Evolutionary conservation across 2,329 filamentous ascomycete species (phyloP), one percentile per base, ranked within the genome.

Genomic region (Trichoderma arundinaceum): DNA sequence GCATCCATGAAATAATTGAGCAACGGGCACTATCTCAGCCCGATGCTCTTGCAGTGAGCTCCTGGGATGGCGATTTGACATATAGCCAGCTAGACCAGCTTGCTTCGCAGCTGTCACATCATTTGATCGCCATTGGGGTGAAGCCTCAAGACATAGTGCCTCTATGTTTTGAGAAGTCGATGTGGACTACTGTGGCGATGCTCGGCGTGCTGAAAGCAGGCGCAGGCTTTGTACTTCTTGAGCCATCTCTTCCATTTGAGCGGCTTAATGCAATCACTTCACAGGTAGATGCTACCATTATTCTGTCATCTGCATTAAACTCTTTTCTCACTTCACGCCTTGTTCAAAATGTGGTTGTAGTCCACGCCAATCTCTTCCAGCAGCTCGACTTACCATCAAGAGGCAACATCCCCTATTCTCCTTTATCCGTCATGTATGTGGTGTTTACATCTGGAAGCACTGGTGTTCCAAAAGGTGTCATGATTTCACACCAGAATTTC

Each of bases 31-130:
- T 33, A 1, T 33, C 33, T 1, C 57, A 68, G 10, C 70, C 69
- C 1, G 19, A 56, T 12, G 56, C 57, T 2, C 54, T 53, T 4
- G 74, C 74, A 0, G 46, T 75, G 1, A 61, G 58, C 13, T 61
- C 72, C 0, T 83, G 80, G 79, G 81, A 83, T 67, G 81, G 78
- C 12, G 67, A 71, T 13, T 76, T 82, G 48, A 81, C 79, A 8
- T 82, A 81, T 65, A 60, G 69, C 64, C 76, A 83, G 22, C 71
- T 82, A 0, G 49, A 74, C 10, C 33, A 13, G 0, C 1, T 62
- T 7, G 51, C 68, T 1, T 51, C 43, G 17, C 56, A 44, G 22
- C 51, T 69, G 3, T 67, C 68, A 7, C 49, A 48, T 3, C 64
- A 0, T 52, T 71, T 7, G 59, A 22, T 48, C 67, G 3, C 38